phyloP scores from a whole-genome alignment of 2,329 filamentous ascomycete species.

The Microdochium bolleyi region DNA sequence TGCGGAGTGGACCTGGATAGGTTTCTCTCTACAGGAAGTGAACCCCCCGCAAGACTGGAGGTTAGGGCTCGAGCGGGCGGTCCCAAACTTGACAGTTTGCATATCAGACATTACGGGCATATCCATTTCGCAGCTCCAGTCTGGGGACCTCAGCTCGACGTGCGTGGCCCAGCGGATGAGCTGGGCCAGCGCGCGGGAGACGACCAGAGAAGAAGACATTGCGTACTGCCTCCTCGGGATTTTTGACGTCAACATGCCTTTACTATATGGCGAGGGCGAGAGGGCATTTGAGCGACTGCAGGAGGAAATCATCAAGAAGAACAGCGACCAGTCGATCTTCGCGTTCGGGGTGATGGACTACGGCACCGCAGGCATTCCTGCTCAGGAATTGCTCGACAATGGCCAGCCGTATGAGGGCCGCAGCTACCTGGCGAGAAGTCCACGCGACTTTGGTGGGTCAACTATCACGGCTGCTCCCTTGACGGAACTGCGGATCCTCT shows the following conservation, averaged over 20 bases:
- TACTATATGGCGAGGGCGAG: constrained; percentile 12
- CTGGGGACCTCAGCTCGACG: background rate
- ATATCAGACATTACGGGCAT: background rate
- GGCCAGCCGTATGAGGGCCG: no score
- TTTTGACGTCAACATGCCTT: constrained; percentile 13
- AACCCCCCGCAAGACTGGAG: no score
- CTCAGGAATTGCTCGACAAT: no score
- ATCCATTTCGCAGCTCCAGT: background rate
- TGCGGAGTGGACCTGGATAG: background rate
- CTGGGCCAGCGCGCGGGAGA: constrained; percentile 10
- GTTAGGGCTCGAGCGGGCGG: no score
- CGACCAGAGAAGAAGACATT: constrained; percentile 8
- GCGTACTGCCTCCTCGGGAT: constrained; percentile 13
- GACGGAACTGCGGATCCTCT: no score
- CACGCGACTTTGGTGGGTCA: no score
- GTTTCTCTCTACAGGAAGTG: background rate
- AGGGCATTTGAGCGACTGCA: constrained; percentile 8
- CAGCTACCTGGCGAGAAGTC: no score
- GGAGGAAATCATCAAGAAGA: background rate
- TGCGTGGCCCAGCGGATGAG: constrained; percentile 10
- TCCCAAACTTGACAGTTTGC: background rate
- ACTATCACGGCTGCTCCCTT: no score
- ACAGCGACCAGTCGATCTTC: background rate
- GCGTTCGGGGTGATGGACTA: no score
- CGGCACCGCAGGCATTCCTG: no score